Evolutionary conservation across 2,329 filamentous ascomycete genomes (phyloP), one percentile per base, ranked within the genome.

Genomic region (Diaporthe batatas): DNA sequence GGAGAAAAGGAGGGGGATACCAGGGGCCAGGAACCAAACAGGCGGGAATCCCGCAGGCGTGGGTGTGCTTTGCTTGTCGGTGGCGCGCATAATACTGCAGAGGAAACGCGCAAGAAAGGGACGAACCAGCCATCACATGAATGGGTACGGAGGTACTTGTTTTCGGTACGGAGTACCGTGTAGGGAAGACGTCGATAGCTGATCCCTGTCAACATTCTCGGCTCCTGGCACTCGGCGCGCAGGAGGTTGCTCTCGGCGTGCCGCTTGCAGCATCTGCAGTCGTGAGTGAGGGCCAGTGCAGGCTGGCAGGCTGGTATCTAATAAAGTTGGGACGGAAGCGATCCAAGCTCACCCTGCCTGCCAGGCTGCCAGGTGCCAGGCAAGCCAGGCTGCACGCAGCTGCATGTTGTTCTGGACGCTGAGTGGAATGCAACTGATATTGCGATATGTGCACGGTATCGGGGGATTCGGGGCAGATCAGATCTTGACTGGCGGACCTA

Each of bases 181-280:
- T 14, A 67, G 62, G 44, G 62, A 39, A 65, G 59, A 67, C 8
- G 44, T 53, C 32, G 47, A 53, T n/a, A 29, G 62, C 62, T 39
- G 44, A 53, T 53, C 62, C 62, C 62, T 67, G 62, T 42, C 58
- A 39, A 47, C 47, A 51, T 67, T 44, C 62, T 67, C 62, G 62
- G 62, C 62, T 53, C 62, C 62, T 53, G 47, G 36, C 62, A 29
- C 62, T 67, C 62, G 62, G 62, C 62, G 32, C 62, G 44, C 55
- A 57, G 49, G 5, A 32, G 36, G 29, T 18, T 32, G 44, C 53
- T 23, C 55, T 53, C 34, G 42, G 54, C 29, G 16, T 32, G 44
- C 34, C 42, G 49, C 14, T 6, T 51, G 49, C 49, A 67, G 62
- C 32, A 67, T 34, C 16, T 59, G 42, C 42, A 59, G 42, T 25